A percentile compares a stretch with the other conserved stretches of the same genome.
Conservation (phyloP, 148 eudicot genomes). For the Suaeda aralocaspica region DNA sequence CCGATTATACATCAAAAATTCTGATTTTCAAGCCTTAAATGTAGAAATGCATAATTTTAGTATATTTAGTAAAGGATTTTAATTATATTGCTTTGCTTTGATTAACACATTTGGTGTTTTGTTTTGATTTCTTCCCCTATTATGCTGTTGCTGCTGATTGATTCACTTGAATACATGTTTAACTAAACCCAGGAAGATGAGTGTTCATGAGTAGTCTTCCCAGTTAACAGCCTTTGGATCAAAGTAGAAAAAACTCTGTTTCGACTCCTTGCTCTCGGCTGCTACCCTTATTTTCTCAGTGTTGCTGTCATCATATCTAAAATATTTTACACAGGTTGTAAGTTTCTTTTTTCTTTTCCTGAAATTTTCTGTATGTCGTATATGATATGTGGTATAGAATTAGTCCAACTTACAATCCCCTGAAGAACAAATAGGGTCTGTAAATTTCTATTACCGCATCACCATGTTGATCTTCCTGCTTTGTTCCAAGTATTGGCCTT, state of each 20-base stretch:
- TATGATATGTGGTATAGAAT: neutral
- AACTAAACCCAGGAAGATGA: slow-evolving; percentile 46
- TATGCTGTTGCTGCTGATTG: neutral
- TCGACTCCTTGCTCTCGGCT: slow-evolving; percentile 30
- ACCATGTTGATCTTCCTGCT: slow-evolving; percentile 48
- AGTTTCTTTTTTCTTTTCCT: neutral
- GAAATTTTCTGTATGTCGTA: too few species aligned
- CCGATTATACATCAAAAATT: neutral
- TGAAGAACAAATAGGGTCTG: slow-evolving; percentile 64
- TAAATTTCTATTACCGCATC: slow-evolving; percentile 54
- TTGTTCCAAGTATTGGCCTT: slow-evolving; percentile 29
- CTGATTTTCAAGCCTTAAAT: neutral
- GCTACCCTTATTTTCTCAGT: slow-evolving; percentile 39
- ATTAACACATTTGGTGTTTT: neutral
- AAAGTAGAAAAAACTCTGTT: slow-evolving; percentile 44
- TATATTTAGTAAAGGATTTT: neutral
- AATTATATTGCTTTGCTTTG: neutral
- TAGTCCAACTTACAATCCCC: slow-evolving; percentile 57
- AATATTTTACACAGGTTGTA: neutral
- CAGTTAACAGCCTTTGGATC: slow-evolving; percentile 47
- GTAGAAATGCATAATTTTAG: neutral
- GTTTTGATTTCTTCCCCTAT: neutral
- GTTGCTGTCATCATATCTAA: slow-evolving; percentile 50
- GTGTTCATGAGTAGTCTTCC: slow-evolving; percentile 45
- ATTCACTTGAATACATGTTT: slow-evolving; percentile 38